Percentiles rank a stretch among this genome's conserved stretches.
Evolutionary conservation across 1,284 basidiomycete genomes (phyloP).

Genomic region (Trametes pubescens): DNA sequence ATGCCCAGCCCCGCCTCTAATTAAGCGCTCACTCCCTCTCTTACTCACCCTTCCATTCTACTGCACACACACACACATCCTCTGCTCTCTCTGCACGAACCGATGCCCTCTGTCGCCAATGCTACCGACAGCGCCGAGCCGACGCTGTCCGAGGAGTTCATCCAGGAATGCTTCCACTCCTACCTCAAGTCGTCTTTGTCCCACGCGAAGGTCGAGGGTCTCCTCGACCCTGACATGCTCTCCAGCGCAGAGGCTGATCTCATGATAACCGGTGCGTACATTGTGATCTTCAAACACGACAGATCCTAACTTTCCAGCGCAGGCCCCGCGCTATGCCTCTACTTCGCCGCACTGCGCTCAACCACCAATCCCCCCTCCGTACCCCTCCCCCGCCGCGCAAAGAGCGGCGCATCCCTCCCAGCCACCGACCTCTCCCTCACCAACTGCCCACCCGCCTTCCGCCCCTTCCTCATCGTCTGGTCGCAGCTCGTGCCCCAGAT

Average conservation of each 20-base stretch:
- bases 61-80: neutral
- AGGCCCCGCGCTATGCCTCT: slow-evolving; percentile 74
- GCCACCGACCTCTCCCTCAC: slow-evolving; percentile 57
- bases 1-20: slow-evolving; percentile 6
- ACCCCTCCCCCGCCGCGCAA: slow-evolving; percentile 56
- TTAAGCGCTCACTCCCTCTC: neutral
- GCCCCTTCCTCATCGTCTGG: slow-evolving; percentile 77
- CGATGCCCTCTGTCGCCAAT: slow-evolving; percentile 27
- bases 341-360: slow-evolving; percentile 72
- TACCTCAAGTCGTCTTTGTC: slow-evolving; percentile 81
- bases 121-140: slow-evolving; percentile 27
- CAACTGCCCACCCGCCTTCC: slow-evolving; percentile 70
- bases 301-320: neutral
- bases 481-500: slow-evolving; percentile 68
- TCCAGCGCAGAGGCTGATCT: slow-evolving; percentile 80
- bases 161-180: slow-evolving; percentile 80
- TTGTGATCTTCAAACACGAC: neutral
- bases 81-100: neutral
- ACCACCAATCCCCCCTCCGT: slow-evolving; percentile 69
- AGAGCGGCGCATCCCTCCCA: slow-evolving; percentile 38
- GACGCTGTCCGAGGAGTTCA: slow-evolving; percentile 62
- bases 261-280: slow-evolving; percentile 76
- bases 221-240: slow-evolving; percentile 74
- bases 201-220: slow-evolving; percentile 74
- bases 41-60: neutral